phyloP scores from a whole-genome alignment of 169 alveolate genomes.

The Cyclospora cayetanensis region DNA sequence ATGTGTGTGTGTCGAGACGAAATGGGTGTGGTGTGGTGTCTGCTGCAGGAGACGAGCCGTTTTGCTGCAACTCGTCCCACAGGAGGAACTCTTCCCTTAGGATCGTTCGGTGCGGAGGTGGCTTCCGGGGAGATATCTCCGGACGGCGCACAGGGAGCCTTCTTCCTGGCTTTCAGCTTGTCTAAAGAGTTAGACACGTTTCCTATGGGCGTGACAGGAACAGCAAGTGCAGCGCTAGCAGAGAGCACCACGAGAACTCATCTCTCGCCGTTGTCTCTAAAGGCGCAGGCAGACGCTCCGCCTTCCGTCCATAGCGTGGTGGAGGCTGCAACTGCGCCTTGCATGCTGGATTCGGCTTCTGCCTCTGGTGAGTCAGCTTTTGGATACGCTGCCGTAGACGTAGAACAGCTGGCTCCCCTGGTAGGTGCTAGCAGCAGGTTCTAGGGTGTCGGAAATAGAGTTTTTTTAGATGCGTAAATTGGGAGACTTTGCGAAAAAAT shows the following conservation, averaged over 20 bases:
- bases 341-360: not conserved
- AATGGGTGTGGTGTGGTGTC: not conserved
- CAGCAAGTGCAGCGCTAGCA: not conserved
- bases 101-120: not conserved
- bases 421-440: not conserved
- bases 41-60: constrained; percentile 5
- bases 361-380: not conserved
- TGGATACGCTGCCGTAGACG: not conserved
- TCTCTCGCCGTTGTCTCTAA: not conserved
- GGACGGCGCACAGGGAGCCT: not conserved
- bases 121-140: not conserved
- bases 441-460: too few relatives aligned
- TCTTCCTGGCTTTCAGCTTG: not conserved
- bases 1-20: too few relatives aligned
- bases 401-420: not conserved
- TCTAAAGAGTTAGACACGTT: not conserved
- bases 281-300: not conserved
- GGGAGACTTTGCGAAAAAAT: not conserved
- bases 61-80: not conserved
- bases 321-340: not conserved
- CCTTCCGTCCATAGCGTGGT: not conserved
- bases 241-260: not conserved
- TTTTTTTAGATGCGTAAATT: too few relatives aligned
- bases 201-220: not conserved
- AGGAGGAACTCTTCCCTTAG: not conserved